Evolutionary conservation across 306 rosid genomes (phyloP).

Genomic region (Gynostemma pentaphyllum): DNA sequence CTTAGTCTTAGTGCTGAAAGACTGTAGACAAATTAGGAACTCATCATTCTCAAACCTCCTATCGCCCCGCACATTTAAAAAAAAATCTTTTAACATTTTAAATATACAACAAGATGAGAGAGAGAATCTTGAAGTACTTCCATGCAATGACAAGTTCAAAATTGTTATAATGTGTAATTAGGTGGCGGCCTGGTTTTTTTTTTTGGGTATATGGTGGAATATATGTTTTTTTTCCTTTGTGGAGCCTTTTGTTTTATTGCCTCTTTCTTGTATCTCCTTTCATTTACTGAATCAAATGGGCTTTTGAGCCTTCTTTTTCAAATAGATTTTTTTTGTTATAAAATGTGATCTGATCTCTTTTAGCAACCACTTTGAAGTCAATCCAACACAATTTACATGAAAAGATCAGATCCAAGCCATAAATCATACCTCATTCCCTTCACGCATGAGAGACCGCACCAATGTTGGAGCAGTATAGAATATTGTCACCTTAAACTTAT

Average conservation of each 20-base stretch:
- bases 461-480: slow-evolving; percentile 97
- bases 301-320: too few species aligned
- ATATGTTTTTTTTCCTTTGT: too few species aligned
- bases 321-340: too few species aligned
- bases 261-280: too few species aligned
- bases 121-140: not conserved
- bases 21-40: not conserved
- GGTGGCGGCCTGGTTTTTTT: too few species aligned
- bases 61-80: not conserved
- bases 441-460: slow-evolving; percentile 99
- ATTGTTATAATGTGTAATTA: not conserved
- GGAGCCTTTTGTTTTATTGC: too few species aligned
- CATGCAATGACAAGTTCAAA: not conserved
- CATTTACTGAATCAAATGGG: too few species aligned
- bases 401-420: slow-evolving; percentile 5
- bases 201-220: too few species aligned
- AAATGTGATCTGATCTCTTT: not conserved
- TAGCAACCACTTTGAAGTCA: not conserved
- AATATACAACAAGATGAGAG: not conserved
- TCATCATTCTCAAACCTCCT: not conserved
- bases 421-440: slow-evolving; percentile 45
- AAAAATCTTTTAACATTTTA: not conserved
- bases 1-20: not conserved
- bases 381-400: not conserved
- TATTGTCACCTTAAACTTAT: slow-evolving; percentile 80